Evolutionary conservation across 2,329 filamentous ascomycete genomes (phyloP).

Genomic region (Claviceps sp.): DNA sequence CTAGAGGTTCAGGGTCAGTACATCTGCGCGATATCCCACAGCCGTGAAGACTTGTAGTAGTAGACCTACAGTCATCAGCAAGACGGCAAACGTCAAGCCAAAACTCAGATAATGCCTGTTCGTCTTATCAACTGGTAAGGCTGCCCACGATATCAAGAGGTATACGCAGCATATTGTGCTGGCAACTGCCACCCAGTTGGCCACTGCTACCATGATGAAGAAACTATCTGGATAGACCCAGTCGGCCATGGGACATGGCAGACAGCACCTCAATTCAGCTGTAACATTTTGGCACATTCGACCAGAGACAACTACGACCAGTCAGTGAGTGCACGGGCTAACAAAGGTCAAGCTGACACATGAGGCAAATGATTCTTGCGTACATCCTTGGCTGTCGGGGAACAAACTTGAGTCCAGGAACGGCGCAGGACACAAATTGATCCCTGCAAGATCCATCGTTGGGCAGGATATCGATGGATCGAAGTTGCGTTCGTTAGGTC

Average conservation of each 20-base stretch:
- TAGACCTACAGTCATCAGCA: slow-evolving; percentile 61
- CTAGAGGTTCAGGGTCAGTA: slow-evolving; percentile 28
- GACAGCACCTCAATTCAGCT: slow-evolving; percentile 54
- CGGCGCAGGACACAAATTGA: slow-evolving; percentile 47
- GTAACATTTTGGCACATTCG: slow-evolving; percentile 37
- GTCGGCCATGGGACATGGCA: slow-evolving; percentile 79
- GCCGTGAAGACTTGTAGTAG: not conserved
- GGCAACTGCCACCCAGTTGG: slow-evolving; percentile 74
- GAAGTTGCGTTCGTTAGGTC: not conserved
- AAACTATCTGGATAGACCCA: slow-evolving; percentile 57
- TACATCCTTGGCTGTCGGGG: slow-evolving; percentile 52
- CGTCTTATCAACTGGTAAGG: slow-evolving; percentile 77
- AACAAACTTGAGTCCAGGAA: slow-evolving; percentile 55
- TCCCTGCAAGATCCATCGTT: slow-evolving; percentile 25
- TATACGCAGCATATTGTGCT: slow-evolving; percentile 61
- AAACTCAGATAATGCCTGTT: slow-evolving; percentile 88
- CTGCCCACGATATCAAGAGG: slow-evolving; percentile 64
- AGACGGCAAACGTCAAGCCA: slow-evolving; percentile 62
- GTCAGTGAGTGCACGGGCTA: not conserved
- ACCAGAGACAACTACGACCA: slow-evolving; percentile 40
- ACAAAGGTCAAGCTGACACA: slow-evolving; percentile 5
- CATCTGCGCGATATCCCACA: not conserved
- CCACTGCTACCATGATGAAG: slow-evolving; percentile 43
- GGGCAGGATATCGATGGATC: slow-evolving; percentile 1
- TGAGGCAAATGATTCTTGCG: not conserved